These are phyloP conservation scores for Rosa multiflora DNA, from an alignment of 306 rosid genomes.

Conservation along the genomic window DNA sequence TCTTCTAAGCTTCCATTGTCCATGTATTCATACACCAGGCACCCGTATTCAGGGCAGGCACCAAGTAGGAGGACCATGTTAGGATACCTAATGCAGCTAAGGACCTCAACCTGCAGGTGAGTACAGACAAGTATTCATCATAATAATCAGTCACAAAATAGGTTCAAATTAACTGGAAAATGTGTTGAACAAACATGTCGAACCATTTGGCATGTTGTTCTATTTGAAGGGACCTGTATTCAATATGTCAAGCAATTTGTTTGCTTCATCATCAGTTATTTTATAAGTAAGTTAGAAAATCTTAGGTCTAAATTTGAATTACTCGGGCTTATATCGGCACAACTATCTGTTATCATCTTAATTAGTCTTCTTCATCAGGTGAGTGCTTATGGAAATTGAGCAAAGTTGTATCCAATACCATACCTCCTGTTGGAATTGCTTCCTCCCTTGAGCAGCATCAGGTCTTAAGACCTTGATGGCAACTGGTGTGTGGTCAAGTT, in stretches of 20 bases:
- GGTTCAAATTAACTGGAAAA: neutral
- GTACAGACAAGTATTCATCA: neutral
- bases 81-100: conserved; percentile 84
- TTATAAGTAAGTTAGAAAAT: too few species aligned
- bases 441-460: conserved; percentile 86
- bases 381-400: neutral
- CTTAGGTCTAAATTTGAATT: neutral
- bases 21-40: conserved; percentile 90
- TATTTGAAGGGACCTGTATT: too few species aligned
- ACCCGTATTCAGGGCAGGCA: conserved; percentile 93
- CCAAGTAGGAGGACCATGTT: conserved; percentile 98
- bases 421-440: conserved; percentile 94
- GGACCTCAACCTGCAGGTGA: conserved; percentile 70
- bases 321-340: neutral
- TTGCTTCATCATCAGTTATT: neutral
- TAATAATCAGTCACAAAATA: neutral
- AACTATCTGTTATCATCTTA: neutral
- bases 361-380: neutral
- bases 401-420: neutral
- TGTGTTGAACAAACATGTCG: neutral
- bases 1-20: conserved; percentile 93
- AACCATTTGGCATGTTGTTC: neutral
- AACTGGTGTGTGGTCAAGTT: conserved; percentile 85
- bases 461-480: conserved; percentile 92
- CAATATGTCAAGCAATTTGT: neutral